These are phyloP conservation scores for Lonicera japonica DNA, from an alignment of 129 eudicot genomes.

Conservation along the genomic window DNA sequence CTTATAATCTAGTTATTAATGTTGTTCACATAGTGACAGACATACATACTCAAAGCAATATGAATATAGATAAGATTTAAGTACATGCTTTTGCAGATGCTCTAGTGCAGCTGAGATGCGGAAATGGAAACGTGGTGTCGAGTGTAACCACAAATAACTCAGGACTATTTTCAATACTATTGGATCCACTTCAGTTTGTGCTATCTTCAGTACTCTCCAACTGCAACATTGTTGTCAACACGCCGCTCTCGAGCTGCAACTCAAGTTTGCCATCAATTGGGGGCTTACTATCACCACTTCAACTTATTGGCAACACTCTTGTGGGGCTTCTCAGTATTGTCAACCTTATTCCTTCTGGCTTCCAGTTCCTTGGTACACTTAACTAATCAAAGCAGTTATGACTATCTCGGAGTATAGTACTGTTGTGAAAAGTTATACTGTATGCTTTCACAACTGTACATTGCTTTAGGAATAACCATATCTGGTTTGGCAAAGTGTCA, in stretches of 20 bases:
- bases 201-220: conserved; percentile 14
- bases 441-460: too few relatives aligned
- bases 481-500: too few relatives aligned
- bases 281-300: conserved; percentile 16
- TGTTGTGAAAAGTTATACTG: too few relatives aligned
- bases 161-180: conserved; percentile 19
- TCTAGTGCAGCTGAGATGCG: conserved; percentile 38
- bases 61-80: too few relatives aligned
- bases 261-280: conserved; percentile 18
- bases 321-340: conserved; percentile 14
- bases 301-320: conserved; percentile 15
- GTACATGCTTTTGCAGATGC: conserved; percentile 27
- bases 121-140: conserved; percentile 20
- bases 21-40: too few relatives aligned
- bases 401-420: too few relatives aligned
- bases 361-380: neutral
- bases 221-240: conserved; percentile 27
- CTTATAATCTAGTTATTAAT: too few relatives aligned
- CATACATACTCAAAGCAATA: too few relatives aligned
- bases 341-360: conserved; percentile 15
- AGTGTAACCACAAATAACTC: conserved; percentile 17
- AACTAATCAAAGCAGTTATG: neutral
- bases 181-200: conserved; percentile 18
- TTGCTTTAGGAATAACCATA: too few relatives aligned
- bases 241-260: conserved; percentile 37